Conservation (phyloP, 257 asterid genomes). For the Salvia miltiorrhiza region DNA sequence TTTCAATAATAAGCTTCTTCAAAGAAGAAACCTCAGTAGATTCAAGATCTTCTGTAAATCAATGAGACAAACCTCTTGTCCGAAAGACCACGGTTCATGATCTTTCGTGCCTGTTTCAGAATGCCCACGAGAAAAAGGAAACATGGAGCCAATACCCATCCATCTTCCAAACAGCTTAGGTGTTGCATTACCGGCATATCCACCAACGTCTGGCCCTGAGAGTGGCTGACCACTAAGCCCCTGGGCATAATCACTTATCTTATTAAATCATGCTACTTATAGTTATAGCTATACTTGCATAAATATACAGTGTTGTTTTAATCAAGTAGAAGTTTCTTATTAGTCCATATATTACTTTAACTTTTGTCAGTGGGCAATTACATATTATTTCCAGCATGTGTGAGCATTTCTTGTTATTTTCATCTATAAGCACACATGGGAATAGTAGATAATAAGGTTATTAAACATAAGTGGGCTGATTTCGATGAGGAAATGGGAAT, state of each 20-base stretch:
- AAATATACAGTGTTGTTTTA: not conserved
- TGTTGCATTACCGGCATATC: conserved; percentile 89
- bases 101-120: conserved; percentile 67
- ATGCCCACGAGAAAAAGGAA: conserved; percentile 95
- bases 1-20: not conserved
- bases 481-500: not conserved
- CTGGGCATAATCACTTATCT: conserved; percentile 31
- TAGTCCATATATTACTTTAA: not conserved
- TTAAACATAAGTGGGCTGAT: not conserved
- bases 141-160: conserved; percentile 88
- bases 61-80: conserved; percentile 65
- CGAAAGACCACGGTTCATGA: conserved; percentile 97
- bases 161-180: conserved; percentile 88
- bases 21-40: not conserved
- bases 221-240: conserved; percentile 92
- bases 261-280: not conserved
- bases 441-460: not conserved
- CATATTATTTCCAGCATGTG: not conserved
- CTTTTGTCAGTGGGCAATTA: not conserved
- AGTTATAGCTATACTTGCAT: not conserved
- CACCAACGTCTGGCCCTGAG: conserved; percentile 94
- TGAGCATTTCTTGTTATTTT: not conserved
- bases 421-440: not conserved
- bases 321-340: not conserved
- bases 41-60: not conserved